A percentile compares a stretch with the other conserved stretches of the same genome.
These are phyloP conservation scores for Podila epicladia DNA, from an alignment of 192 early-diverging fungal genomes.

Conservation along the genomic window DNA sequence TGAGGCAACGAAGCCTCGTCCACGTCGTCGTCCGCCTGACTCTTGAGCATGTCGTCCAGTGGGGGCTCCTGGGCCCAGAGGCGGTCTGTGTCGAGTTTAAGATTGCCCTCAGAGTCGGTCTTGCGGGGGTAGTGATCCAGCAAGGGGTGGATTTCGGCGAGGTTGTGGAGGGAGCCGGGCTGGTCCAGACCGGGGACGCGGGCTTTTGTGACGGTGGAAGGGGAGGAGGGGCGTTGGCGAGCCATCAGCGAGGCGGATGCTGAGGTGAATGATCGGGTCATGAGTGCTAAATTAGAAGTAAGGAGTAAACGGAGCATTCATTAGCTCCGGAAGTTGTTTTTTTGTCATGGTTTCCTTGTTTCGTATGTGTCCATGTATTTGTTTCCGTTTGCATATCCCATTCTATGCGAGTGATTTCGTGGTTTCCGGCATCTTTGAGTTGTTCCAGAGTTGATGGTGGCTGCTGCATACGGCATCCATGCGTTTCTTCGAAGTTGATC, in stretches of 20 bases:
- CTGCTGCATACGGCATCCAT: no score
- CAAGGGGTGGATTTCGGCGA: slow-evolving; percentile 44
- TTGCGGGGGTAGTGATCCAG: slow-evolving; percentile 48
- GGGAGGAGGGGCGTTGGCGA: slow-evolving; percentile 29
- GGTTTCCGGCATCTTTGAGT: no score
- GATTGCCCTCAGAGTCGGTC: slow-evolving; percentile 20
- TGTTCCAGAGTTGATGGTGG: no score
- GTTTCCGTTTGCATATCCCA: no score
- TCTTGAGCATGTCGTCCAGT: slow-evolving; percentile 49
- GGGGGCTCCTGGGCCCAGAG: slow-evolving; percentile 41
- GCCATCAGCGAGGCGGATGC: slow-evolving; percentile 33
- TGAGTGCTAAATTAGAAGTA: slow-evolving; percentile 7
- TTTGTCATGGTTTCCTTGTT: no score
- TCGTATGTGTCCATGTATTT: no score
- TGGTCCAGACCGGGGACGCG: slow-evolving; percentile 27
- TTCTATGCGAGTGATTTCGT: no score
- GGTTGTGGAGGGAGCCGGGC: slow-evolving; percentile 27
- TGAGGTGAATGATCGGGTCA: slow-evolving; percentile 28
- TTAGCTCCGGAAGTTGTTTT: no score
- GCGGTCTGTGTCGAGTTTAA: slow-evolving; percentile 21
- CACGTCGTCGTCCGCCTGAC: slow-evolving; percentile 41
- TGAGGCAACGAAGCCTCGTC: slow-evolving; percentile 49
- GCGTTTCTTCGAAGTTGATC: not conserved
- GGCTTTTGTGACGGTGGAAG: slow-evolving; percentile 5
- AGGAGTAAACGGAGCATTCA: not conserved